phyloP scores from a whole-genome alignment of 768 basidiomycete species.

The Amanita brunnescens region DNA sequence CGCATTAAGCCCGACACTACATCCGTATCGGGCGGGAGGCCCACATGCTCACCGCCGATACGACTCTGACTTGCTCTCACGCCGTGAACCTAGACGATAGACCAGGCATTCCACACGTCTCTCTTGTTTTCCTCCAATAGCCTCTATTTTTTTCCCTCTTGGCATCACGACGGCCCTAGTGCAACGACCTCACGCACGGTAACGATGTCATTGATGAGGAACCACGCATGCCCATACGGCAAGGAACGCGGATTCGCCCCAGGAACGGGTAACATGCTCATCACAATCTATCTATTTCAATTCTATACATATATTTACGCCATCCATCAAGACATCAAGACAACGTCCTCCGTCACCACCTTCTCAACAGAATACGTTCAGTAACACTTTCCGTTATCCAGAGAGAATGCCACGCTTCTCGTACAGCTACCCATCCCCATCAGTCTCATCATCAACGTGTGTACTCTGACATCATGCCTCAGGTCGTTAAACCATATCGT shows the following conservation, averaged over 20 bases:
- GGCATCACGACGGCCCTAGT: not conserved
- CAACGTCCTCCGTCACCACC: not conserved
- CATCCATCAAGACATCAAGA: not conserved
- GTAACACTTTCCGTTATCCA: too few species aligned
- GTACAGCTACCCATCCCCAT: not conserved
- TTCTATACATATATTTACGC: not conserved
- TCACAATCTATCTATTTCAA: not conserved
- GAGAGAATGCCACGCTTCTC: not conserved
- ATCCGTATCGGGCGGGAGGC: not conserved
- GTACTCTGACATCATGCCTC: not conserved
- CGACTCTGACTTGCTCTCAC: constrained; percentile 1
- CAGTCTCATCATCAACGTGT: not conserved
- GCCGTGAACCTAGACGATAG: not conserved
- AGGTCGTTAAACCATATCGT: not conserved
- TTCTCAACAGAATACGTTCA: not conserved
- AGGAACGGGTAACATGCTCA: not conserved
- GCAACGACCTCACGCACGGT: not conserved
- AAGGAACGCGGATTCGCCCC: not conserved
- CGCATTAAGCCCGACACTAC: not conserved
- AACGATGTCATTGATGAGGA: not conserved
- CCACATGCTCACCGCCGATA: constrained; percentile 1
- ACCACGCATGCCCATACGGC: not conserved
- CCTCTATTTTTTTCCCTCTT: not conserved
- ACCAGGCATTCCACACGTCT: not conserved
- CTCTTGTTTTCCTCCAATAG: not conserved